phyloP scores from a whole-genome alignment of 1,284 basidiomycete genomes.

The Austroboletus novae-zelandiae region DNA sequence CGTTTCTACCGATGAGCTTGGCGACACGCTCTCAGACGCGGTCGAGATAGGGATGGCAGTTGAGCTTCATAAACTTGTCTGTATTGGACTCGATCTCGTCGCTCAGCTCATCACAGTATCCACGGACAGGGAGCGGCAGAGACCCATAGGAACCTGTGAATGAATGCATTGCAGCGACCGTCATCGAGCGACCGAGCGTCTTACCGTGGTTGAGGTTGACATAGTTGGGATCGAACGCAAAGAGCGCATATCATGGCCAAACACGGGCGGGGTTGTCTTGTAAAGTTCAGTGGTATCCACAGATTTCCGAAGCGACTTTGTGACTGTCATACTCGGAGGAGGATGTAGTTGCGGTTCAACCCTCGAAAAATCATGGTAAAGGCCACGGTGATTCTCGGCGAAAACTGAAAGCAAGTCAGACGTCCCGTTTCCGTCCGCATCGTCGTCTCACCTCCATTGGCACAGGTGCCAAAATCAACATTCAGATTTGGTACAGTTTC shows the following conservation, averaged over 20 bases:
- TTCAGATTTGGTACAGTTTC: too few species aligned
- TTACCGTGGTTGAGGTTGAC: conserved; percentile 66
- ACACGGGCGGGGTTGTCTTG: conserved; percentile 37
- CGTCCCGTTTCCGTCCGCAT: too few species aligned
- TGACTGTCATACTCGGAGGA: conserved; percentile 14
- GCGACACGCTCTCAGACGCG: conserved; percentile 51
- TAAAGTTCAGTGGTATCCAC: conserved; percentile 15
- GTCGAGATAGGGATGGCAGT: conserved; percentile 34
- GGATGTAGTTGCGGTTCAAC: too few species aligned
- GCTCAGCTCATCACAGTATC: conserved; percentile 45
- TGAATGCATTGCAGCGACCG: not conserved
- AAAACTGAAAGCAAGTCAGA: too few species aligned
- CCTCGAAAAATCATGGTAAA: too few species aligned
- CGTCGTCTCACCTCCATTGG: too few species aligned
- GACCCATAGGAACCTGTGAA: conserved; percentile 67
- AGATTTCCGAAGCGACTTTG: not conserved
- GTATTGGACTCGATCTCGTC: conserved; percentile 57
- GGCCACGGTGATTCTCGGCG: too few species aligned
- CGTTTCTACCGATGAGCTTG: conserved; percentile 51
- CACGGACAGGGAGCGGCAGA: conserved; percentile 57
- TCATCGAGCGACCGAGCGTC: conserved; percentile 7
- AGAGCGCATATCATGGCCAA: conserved; percentile 56
- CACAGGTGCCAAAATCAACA: too few species aligned
- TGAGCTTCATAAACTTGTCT: conserved; percentile 58
- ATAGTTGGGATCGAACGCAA: conserved; percentile 52